Conservation (phyloP, 2,329 filamentous ascomycete species). For the Trichoderma atrobrunneum region DNA sequence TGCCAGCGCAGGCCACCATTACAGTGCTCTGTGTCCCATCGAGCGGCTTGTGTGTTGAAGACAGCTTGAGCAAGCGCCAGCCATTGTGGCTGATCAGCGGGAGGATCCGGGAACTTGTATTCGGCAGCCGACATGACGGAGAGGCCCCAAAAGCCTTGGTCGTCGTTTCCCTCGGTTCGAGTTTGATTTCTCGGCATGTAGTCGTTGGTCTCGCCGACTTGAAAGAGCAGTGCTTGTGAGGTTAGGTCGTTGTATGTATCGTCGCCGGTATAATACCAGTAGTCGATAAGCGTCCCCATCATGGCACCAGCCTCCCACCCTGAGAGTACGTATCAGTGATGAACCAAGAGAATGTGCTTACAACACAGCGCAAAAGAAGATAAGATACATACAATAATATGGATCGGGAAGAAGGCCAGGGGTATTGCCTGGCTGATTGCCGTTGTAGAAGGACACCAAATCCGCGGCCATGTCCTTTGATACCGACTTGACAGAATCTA, state of each 20-base stretch:
- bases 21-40: constrained; percentile 69
- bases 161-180: constrained; percentile 67
- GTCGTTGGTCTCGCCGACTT: constrained; percentile 69
- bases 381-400: constrained; percentile 49
- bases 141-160: constrained; percentile 73
- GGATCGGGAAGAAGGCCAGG: constrained; percentile 52
- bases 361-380: neutral
- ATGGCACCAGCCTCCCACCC: constrained; percentile 75
- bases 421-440: constrained; percentile 48
- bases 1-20: constrained; percentile 81
- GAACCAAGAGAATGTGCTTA: neutral
- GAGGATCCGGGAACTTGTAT: constrained; percentile 61
- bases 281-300: constrained; percentile 70
- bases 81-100: constrained; percentile 59
- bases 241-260: constrained; percentile 66
- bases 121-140: constrained; percentile 70
- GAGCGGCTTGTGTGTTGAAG: constrained; percentile 72
- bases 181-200: constrained; percentile 77
- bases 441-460: constrained; percentile 44
- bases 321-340: constrained; percentile 26
- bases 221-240: constrained; percentile 66
- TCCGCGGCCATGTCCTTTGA: constrained; percentile 52
- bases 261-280: constrained; percentile 81
- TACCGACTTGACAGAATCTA: constrained; percentile 50
- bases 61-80: constrained; percentile 72